These are phyloP conservation scores for Geosiphon pyriformis DNA, from an alignment of 192 early-diverging fungal species.

Conservation along the genomic window DNA sequence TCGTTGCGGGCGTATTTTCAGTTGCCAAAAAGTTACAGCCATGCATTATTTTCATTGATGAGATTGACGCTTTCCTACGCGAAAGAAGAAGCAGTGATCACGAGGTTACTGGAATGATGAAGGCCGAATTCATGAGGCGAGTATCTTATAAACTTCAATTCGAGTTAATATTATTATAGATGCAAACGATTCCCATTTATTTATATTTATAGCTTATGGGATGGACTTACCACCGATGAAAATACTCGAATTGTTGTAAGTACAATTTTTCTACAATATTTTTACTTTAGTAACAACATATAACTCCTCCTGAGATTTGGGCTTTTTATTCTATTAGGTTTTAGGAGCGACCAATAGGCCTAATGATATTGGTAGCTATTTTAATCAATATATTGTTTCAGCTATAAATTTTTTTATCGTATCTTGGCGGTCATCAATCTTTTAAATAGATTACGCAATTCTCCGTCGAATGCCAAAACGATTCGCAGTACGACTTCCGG, in stretches of 20 bases:
- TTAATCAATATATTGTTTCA: too few relatives aligned
- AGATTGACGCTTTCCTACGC: constrained; percentile 96
- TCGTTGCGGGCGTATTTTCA: constrained; percentile 88
- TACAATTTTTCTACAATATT: too few relatives aligned
- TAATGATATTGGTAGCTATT: constrained; percentile 69
- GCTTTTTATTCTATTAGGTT: constrained; percentile 28
- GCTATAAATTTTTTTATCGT: not conserved
- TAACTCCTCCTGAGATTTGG: too few relatives aligned
- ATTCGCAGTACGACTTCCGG: constrained; percentile 82
- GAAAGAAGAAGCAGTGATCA: constrained; percentile 87
- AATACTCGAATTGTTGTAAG: constrained; percentile 55
- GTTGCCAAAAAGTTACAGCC: constrained; percentile 93
- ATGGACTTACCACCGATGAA: constrained; percentile 80
- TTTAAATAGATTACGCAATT: constrained; percentile 85
- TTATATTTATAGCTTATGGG: constrained; percentile 96
- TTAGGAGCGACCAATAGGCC: constrained; percentile 96
- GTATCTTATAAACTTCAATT: not conserved
- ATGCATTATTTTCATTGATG: constrained; percentile 97
- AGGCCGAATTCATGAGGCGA: constrained; percentile 96
- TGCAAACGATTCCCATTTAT: too few relatives aligned
- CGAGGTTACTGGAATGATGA: constrained; percentile 98
- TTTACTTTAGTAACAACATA: too few relatives aligned
- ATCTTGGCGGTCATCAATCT: too few relatives aligned
- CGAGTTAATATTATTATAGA: too few relatives aligned
- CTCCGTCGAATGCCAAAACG: constrained; percentile 96